Base-by-base conservation (phyloP, 805 yeast genomes). In the Limtongia smithiae region DNA sequence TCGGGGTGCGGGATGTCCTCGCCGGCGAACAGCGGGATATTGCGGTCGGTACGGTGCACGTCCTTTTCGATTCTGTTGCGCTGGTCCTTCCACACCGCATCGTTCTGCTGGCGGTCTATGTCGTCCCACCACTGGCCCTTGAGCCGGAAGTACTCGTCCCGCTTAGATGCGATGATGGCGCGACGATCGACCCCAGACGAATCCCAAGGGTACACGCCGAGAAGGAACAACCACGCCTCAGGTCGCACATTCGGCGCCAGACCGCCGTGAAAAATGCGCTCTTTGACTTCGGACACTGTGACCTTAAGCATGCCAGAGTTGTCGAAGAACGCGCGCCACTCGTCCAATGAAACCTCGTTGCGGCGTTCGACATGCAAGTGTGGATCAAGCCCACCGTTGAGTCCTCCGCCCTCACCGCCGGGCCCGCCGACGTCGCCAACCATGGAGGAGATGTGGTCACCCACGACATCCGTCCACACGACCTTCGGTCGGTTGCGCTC, bases 151-250 rank as follows among this genome's bases (percentile, higher is more conserved):
- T 85, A 87, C 36, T 80, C 79, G 31, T 75, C 73, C 28, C 75
- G 74, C 49, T 84, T 74, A 17, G 83, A 80, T 41, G 77, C 69
- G 31, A 69, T 62, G 6, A 87, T 65, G 20, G 80, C 78, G 25
- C 72, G 68, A 28, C 97, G 75, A 55, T 89, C 96, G 39, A 77
- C 77, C 3, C 55, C 59, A 3, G 88, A 80, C 2, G 94, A 79
- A 55, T 83, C 89, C 97, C 97, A 93, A 0, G 95, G 91, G 64
- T 74, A 88, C 1, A 91, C 87, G 0, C 80, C 89, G 12, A 93
- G 71, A 44, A 93, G 65, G 62, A 89, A 91, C 17, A 82, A 73
- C 97, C 98, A 93, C 0, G 86, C 96, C 46, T 83, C 83, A 7
- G 71, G 71, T 54, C 97, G 72, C 1, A 82, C 75, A 4, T 73